Percentiles rank a stretch among this genome's conserved stretches.
phyloP scores from a whole-genome alignment of 2,329 filamentous ascomycete genomes.

The Sarocladium brachiariae region DNA sequence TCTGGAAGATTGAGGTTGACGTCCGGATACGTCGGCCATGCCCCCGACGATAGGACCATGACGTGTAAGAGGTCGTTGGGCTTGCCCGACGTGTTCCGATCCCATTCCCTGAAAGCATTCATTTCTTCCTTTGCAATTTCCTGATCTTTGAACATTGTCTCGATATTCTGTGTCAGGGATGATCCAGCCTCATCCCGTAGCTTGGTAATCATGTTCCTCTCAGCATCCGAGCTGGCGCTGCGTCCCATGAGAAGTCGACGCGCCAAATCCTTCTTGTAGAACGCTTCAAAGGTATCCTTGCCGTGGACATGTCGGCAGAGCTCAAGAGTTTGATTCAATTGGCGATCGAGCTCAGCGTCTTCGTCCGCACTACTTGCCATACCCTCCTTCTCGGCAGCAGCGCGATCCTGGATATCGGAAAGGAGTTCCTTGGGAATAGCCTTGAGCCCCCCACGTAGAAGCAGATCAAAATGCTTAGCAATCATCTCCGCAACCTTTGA shows the following conservation, averaged over 20 bases:
- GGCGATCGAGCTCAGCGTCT: conserved; percentile 83
- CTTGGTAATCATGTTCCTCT: conserved; percentile 89
- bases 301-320: conserved; percentile 95
- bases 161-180: conserved; percentile 91
- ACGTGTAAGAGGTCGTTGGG: conserved; percentile 60
- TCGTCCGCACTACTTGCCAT: conserved; percentile 71
- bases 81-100: conserved; percentile 29
- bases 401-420: conserved; percentile 52
- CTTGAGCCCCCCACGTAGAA: conserved; percentile 83
- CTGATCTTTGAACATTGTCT: conserved; percentile 99
- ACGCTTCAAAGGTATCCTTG: conserved; percentile 96
- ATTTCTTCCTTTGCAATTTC: conserved; percentile 91
- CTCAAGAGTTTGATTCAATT: conserved; percentile 87
- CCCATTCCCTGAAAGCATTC: conserved; percentile 70
- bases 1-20: conserved; percentile 63
- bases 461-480: conserved; percentile 88
- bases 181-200: conserved; percentile 90
- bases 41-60: conserved; percentile 81
- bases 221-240: conserved; percentile 89
- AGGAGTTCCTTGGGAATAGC: conserved; percentile 65
- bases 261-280: conserved; percentile 97
- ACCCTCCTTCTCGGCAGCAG: conserved; percentile 52
- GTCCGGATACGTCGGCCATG: conserved; percentile 90
- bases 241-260: conserved; percentile 83
- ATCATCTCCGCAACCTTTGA: conserved; percentile 98